phyloP scores from a whole-genome alignment of 495 filamentous ascomycete species.

The Hypoxylon lienhwacheense region DNA sequence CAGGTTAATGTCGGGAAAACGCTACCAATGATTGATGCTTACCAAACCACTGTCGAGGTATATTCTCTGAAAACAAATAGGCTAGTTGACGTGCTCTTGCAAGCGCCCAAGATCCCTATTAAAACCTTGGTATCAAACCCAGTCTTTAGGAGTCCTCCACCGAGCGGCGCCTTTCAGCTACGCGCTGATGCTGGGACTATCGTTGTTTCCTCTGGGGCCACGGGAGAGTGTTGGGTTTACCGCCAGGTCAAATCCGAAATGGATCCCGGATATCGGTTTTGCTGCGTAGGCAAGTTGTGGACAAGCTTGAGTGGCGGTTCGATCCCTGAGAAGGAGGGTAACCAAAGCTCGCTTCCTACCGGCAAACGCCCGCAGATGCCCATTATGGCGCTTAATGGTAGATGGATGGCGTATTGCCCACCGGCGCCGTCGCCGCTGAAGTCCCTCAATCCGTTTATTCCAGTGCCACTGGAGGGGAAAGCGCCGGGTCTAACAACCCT shows the following conservation, averaged over 20 bases:
- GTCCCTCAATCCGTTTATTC: constrained; percentile 64
- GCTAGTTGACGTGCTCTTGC: constrained; percentile 69
- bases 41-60: constrained; percentile 84
- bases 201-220: constrained; percentile 73
- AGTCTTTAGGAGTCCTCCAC: constrained; percentile 60
- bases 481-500: constrained; percentile 68
- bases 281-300: constrained; percentile 80
- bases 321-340: constrained; percentile 49
- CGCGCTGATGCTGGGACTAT: constrained; percentile 67
- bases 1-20: constrained; percentile 23
- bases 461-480: constrained; percentile 53
- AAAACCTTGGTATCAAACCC: constrained; percentile 56
- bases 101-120: constrained; percentile 52
- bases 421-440: constrained; percentile 68
- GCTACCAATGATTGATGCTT: constrained; percentile 53
- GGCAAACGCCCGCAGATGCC: constrained; percentile 56
- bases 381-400: constrained; percentile 72
- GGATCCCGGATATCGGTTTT: constrained; percentile 53
- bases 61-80: constrained; percentile 73
- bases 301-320: constrained; percentile 68
- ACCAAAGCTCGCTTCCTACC: constrained; percentile 40
- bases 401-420: constrained; percentile 86
- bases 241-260: constrained; percentile 40
- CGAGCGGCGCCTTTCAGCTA: constrained; percentile 70
- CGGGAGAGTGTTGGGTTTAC: constrained; percentile 85